Evolutionary conservation across 805 yeast genomes (phyloP), one percentile per base, ranked within the genome.

Genomic region (Candida montana): DNA sequence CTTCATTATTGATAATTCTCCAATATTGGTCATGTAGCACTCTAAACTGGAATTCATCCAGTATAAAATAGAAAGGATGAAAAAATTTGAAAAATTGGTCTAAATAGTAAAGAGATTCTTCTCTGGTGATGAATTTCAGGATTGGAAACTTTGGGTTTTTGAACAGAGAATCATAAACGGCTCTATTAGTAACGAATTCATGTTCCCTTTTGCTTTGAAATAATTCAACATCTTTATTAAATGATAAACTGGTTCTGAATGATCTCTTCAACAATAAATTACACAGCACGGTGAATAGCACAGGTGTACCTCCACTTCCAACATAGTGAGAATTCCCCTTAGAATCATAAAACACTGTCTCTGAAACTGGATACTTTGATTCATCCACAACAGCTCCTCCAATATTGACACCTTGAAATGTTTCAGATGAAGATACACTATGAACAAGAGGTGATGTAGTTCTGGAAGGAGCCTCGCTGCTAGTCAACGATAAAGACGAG

Each of bases 281-380:
- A 45, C 74, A 68, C 8, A 71, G 45, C 1, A 72, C 68, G 37
- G 63, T 67, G 41, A 71, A 55, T 21, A 71, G 46, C 2, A 72
- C 67, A 0, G 73, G 69, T 2, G 75, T 70, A 19, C 75, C 74
- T 15, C 63, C 63, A 17, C 68, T 63, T 1, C 77, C 77, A 39
- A 72, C 65, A 44, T 67, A 72, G 51, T 72, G 77, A 0, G 72
- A 64, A 40, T 69, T 71, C 5, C 76, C 76, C 42, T 62, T 64
- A 18, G 63, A 54, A 46, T 72, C 77, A 55, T 64, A 64, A 17
- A 71, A 60, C 30, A 71, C 49, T n/a, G 68, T 52, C 16, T 53
- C 59, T 15, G 46, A 44, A 4, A 40, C 39, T 19, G 47, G 41
- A 12, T 38, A 37, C n/a, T 39, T 44, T 13, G 31, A 30, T 8